These are phyloP conservation scores for Alternaria sp. DNA, from an alignment of 2,329 filamentous ascomycete species.

Conservation along the genomic window DNA sequence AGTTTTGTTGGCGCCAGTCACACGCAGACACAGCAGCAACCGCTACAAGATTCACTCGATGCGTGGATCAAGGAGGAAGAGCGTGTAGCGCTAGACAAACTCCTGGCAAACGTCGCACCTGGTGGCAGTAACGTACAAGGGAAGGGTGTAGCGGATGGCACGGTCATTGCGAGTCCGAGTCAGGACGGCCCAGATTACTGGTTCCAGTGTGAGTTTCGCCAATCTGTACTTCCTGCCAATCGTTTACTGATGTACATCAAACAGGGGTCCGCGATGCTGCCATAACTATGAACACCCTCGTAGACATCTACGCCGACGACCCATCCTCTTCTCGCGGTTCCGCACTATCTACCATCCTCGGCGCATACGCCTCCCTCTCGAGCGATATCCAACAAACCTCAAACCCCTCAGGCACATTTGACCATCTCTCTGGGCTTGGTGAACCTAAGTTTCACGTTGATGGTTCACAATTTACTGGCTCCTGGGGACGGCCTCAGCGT, in stretches of 20 bases:
- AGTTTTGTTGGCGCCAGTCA: constrained; percentile 31
- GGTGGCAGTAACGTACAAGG: constrained; percentile 51
- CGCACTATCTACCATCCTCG: constrained; percentile 41
- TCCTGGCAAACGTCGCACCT: constrained; percentile 56
- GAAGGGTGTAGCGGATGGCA: constrained; percentile 49
- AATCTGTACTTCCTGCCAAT: too few species aligned
- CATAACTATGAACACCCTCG: constrained; percentile 54
- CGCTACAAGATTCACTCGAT: constrained; percentile 43
- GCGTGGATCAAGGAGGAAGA: constrained; percentile 51
- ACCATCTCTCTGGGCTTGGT: constrained; percentile 51
- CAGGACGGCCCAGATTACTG: constrained; percentile 54
- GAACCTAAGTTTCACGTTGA: constrained; percentile 56
- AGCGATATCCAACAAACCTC: constrained; percentile 51
- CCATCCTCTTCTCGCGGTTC: constrained; percentile 39
- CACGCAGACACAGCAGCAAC: constrained; percentile 36
- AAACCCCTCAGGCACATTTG: constrained; percentile 51
- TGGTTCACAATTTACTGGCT: constrained; percentile 48
- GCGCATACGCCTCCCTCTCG: constrained; percentile 48
- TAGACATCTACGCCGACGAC: constrained; percentile 51
- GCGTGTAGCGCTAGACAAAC: constrained; percentile 46
- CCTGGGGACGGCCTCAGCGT: constrained; percentile 56
- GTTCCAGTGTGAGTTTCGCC: constrained; percentile 52
- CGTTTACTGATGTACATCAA: neutral
- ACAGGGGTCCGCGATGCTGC: constrained; percentile 56
- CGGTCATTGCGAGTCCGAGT: constrained; percentile 56